Evolutionary conservation across 2,329 filamentous ascomycete species (phyloP), one percentile per base, ranked within the genome.

Genomic region (Fusarium palustre): DNA sequence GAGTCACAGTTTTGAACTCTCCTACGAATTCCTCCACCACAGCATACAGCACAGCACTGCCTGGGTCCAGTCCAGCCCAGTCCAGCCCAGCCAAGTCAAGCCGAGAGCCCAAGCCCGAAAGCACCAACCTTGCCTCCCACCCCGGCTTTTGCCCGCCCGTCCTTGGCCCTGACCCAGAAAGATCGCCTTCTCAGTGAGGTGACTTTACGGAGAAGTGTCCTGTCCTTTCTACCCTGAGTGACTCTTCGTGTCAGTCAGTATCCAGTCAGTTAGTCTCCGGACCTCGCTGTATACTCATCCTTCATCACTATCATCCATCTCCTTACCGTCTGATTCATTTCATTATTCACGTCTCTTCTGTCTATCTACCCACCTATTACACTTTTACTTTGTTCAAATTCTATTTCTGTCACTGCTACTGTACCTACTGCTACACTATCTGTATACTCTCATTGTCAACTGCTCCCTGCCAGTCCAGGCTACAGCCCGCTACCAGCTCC

Each of bases 281-380:
- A 75, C 71, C 75, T 55, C 71, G 73, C 73, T 75, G 71, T 75
- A 72, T 74, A 69, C 57, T 71, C 61, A 59, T 57, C 65, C 38
- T 38, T 36, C 60, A 53, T 56, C 50, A 39, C 36, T 52, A 55
- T 67, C 41, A 55, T 43, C 42, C 55, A 55, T 67, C 54, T 60
- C 49, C 38, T 59, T 57, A 25, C 57, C 47, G 53, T 69, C 55
- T 63, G 59, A 66, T 61, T 71, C 56, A 60, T 47, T 66, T 58
- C 22, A 16, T 30, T 53, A 54, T 49, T 49, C 24, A 28, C 24
- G 18, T 49, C 15, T 39, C 13, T 28, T 50, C 24, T 22, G n/a
- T 39, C 45, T 59, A 55, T 30, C 41, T 59, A 46, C 36, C 45
- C 56, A 57, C 25, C 43, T 65, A 49, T 52, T 22, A 30, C 39